Base-by-base conservation (phyloP, 345 rosid species). In the Citrus trifoliata region DNA sequence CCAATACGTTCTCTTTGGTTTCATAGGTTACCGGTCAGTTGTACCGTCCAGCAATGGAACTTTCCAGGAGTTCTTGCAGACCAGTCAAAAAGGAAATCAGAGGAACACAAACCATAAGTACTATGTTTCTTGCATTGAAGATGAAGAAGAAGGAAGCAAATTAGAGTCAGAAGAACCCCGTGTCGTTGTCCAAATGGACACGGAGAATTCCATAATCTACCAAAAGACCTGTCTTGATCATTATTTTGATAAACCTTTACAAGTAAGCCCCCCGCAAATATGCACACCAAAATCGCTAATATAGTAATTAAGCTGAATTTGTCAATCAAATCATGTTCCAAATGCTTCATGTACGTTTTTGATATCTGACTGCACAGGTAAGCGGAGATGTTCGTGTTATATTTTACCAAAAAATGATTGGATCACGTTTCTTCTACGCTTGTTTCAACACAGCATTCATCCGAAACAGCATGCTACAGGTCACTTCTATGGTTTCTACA, bases 381-480 rank as follows among this genome's bases (percentile, higher is more conserved):
- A 88, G 80, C 7, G 97, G 95, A 64, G 98, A 95, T 60, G 84
- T 92, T 22, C 89, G 97, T 13, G 86, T 95, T 59, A 90, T 90
- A 82, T 95, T 95, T 88, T 93, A 93, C 81, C 86, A 90, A 79
- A 95, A 95, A 77, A 89, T 91, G 96, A 87, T 89, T 3, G 99
- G 98, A 76, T 89, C 90, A n/a, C 95, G 95, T 19, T 90, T 95
- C 53, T 95, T 95, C 82, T 95, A 93, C 38, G 90, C 87, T 56
- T 95, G 99, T 82, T 95, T 95, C 86, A 93, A 93, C 71, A 92
- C 98, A 25, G 86, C 95, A 78, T 95, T 95, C 88, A 90, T 95
- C n/a, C 88, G 85, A 70, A 89, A 88, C 69, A 74, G 99, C 79
- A 76, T 95, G 90, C 85, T 95, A 48, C 97, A 95, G 95, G 99